Base-by-base conservation (phyloP, 2,329 filamentous ascomycete species). In the Neofusicoccum sp. region DNA sequence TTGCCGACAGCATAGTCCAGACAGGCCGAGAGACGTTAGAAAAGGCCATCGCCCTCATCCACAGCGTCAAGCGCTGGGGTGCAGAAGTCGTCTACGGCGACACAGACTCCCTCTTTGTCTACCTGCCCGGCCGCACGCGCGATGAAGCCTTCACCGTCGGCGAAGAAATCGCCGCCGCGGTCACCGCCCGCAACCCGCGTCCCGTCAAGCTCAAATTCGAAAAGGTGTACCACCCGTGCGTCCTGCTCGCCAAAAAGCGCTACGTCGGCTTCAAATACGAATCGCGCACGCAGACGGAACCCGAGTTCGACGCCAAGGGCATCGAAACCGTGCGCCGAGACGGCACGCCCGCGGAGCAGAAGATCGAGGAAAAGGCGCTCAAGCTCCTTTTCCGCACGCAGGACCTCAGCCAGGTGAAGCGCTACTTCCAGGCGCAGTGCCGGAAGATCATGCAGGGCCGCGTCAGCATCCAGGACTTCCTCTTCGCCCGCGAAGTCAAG, bases 201-300 rank as follows among this genome's bases (percentile, higher is more conserved):
- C 95, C 95, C 0, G 83, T 99, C 68, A 98, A 97, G 77, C 88
- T 99, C 66, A 98, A 98, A 74, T 97, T 99, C 69, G 95, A 99
- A 74, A 99, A 99, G 70, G 94, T 99, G 1, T 99, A 99, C 76
- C 91, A 96, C 67, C 95, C 96, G 0, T 98, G 94, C 73, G 88
- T 98, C 0, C 83, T 99, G 4, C 84, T 99, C 0, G 93, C 96
- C 16, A 99, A 99, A 80, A 99, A 99, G 74, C 90, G 95, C 62
- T 99, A 99, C 70, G 96, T 98, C 3, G 96, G 96, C 5, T 97
- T 97, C 82, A 97, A 97, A 74, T 99, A 96, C 78, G 95, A 99
- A 73, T 86, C 83, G 67, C 85, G 85, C 41, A 81, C 84, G 14
- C 95, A 99, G 73, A 80, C 75, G 7, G 87, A 88, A 67, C 94